A percentile compares a stretch with the other conserved stretches of the same genome.
Conservation (phyloP, 768 basidiomycete genomes). For the Termitomyces eurrhizus region DNA sequence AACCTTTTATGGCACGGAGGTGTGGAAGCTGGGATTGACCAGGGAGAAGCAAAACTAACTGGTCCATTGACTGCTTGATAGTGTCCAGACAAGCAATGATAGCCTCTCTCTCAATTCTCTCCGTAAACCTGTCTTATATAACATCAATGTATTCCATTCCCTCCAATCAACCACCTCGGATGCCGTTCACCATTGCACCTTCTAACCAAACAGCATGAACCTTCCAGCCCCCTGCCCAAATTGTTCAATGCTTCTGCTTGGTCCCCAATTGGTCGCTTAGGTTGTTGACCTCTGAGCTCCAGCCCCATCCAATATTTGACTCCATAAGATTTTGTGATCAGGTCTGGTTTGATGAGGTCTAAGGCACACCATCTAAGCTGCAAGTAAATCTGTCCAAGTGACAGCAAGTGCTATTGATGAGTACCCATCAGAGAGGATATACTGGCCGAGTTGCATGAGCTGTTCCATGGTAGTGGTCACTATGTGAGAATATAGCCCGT, state of each 20-base stretch:
- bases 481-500: constrained; percentile 73
- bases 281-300: constrained; percentile 56
- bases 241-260: constrained; percentile 28
- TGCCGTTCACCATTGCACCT: constrained; percentile 69
- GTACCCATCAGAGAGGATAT: constrained; percentile 36
- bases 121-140: constrained; percentile 39
- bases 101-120: constrained; percentile 31
- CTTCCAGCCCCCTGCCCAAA: constrained; percentile 51
- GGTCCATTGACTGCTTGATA: constrained; percentile 26
- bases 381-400: constrained; percentile 58
- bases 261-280: constrained; percentile 30
- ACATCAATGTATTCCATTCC: constrained; percentile 35
- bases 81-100: constrained; percentile 31
- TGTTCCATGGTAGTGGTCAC: constrained; percentile 59
- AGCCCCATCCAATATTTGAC: constrained; percentile 79
- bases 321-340: constrained; percentile 87
- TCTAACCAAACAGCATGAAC: constrained; percentile 71
- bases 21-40: constrained; percentile 12
- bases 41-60: constrained; percentile 14
- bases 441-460: constrained; percentile 48
- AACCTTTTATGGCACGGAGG: constrained; percentile 28
- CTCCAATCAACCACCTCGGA: constrained; percentile 64
- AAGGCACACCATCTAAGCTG: constrained; percentile 78
- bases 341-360: constrained; percentile 92
- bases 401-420: constrained; percentile 31